A percentile compares a stretch with the other conserved stretches of the same genome.
phyloP scores from a whole-genome alignment of 2,329 filamentous ascomycete species.

The Penicillium corylophilum region DNA sequence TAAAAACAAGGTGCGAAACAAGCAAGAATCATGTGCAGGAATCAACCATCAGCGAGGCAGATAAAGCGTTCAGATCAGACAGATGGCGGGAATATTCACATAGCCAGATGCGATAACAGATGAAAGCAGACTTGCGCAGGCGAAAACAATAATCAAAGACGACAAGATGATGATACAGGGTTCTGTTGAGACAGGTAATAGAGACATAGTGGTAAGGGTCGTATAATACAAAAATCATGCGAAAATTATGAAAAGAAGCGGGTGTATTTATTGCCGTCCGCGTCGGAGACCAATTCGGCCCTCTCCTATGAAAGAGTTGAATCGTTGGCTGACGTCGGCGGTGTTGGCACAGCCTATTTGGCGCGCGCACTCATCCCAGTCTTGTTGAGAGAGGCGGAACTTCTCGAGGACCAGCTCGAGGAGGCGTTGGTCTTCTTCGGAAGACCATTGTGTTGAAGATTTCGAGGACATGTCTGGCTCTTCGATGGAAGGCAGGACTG shows the following conservation, averaged over 20 bases:
- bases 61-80: conserved; percentile 1
- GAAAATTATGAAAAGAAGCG: conserved; percentile 6
- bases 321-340: conserved; percentile 43
- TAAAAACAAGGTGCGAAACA: neutral
- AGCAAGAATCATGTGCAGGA: conserved; percentile 6
- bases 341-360: conserved; percentile 41
- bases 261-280: conserved; percentile 20
- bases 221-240: conserved; percentile 16
- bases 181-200: conserved; percentile 13
- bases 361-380: conserved; percentile 49
- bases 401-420: conserved; percentile 47
- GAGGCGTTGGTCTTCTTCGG: conserved; percentile 43
- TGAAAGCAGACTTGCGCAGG: conserved; percentile 1
- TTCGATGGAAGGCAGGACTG: conserved; percentile 40
- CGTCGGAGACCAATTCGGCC: conserved; percentile 45
- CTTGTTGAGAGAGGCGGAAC: conserved; percentile 42
- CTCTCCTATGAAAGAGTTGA: conserved; percentile 43
- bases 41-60: neutral
- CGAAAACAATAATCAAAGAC: neutral
- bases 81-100: conserved; percentile 10
- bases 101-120: conserved; percentile 16
- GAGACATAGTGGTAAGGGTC: conserved; percentile 3
- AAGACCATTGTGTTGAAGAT: conserved; percentile 33
- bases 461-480: conserved; percentile 21
- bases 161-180: conserved; percentile 21